These are phyloP conservation scores for Kodamaea plutei DNA, from an alignment of 1,139 yeast species.

Conservation along the genomic window DNA sequence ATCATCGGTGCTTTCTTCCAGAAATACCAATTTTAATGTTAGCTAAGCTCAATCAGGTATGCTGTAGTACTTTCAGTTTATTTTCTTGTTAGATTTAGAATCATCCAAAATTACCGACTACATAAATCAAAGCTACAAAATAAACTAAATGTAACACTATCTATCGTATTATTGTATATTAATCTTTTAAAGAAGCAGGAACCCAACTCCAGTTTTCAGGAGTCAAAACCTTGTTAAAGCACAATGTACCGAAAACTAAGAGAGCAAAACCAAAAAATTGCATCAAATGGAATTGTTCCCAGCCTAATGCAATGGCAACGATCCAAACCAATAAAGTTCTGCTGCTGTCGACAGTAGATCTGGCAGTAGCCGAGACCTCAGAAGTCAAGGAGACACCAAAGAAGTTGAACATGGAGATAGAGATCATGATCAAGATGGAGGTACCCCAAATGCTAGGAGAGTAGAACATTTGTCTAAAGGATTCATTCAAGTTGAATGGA, in stretches of 20 bases:
- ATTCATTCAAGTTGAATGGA: conserved; percentile 54
- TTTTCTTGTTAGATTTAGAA: too few relatives aligned
- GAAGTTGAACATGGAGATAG: conserved; percentile 69
- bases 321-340: conserved; percentile 76
- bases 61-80: too few relatives aligned
- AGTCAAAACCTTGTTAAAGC: conserved; percentile 65
- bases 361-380: conserved; percentile 66
- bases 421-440: conserved; percentile 64
- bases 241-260: conserved; percentile 68
- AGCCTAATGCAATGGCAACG: conserved; percentile 68
- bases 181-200: conserved; percentile 26
- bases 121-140: too few relatives aligned
- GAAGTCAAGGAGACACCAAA: conserved; percentile 72
- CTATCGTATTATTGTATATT: not conserved
- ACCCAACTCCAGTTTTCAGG: conserved; percentile 45
- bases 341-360: conserved; percentile 78
- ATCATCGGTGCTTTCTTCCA: too few relatives aligned
- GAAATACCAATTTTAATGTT: too few relatives aligned
- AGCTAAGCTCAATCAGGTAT: too few relatives aligned
- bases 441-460: conserved; percentile 42
- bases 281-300: conserved; percentile 64
- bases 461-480: conserved; percentile 48
- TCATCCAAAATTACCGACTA: too few relatives aligned
- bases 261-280: conserved; percentile 64
- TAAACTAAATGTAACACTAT: not conserved